Conservation (phyloP, 495 filamentous ascomycete genomes). For the Podospora anserina region DNA sequence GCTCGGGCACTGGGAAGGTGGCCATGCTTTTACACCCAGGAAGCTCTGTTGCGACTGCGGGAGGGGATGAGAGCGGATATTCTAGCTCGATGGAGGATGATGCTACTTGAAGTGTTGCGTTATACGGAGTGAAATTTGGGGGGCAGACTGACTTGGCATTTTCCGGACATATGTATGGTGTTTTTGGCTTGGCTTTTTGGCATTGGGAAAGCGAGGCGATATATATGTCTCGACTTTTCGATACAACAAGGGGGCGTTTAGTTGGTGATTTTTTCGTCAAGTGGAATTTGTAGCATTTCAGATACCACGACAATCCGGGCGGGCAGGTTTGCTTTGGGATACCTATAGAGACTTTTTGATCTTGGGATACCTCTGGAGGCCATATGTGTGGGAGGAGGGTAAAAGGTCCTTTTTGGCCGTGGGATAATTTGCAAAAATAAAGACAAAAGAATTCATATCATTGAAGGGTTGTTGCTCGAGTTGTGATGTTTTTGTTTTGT, state of each 20-base stretch:
- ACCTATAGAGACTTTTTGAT: no score
- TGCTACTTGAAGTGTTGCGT: background rate
- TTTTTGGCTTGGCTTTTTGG: background rate
- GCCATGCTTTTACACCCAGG: background rate
- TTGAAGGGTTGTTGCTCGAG: no score
- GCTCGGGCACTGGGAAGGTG: background rate
- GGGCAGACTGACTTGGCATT: background rate
- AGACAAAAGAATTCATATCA: no score
- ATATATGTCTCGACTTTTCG: background rate
- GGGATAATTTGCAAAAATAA: no score
- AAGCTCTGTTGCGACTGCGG: background rate
- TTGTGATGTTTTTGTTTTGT: no score
- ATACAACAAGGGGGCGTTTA: background rate
- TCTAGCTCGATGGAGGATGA: slow-evolving; percentile 4
- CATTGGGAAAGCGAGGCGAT: background rate
- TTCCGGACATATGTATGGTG: background rate
- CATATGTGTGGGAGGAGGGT: no score
- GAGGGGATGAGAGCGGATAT: background rate
- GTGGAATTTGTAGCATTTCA: no score
- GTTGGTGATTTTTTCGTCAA: background rate
- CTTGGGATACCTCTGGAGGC: no score
- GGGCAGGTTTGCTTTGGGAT: no score
- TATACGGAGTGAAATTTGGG: background rate
- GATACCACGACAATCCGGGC: no score
- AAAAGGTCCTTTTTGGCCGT: no score